Percentiles rank a stretch among this genome's conserved stretches.
Evolutionary conservation across 768 basidiomycete genomes (phyloP).

Genomic region (Tulasnella calospora): DNA sequence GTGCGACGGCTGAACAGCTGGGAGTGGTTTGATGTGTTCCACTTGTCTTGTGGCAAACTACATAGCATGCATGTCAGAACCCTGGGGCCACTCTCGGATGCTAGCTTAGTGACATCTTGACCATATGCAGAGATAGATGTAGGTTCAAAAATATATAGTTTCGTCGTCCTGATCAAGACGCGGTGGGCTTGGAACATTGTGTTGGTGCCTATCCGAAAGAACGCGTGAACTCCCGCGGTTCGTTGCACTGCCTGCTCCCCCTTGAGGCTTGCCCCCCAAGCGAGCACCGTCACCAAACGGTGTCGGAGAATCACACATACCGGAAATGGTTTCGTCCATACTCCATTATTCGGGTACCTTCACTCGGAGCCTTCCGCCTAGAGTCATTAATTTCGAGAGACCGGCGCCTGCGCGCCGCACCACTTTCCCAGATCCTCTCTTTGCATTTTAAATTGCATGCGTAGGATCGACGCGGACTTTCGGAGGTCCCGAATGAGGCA

Average conservation of each 20-base stretch:
- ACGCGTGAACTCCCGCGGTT: neutral
- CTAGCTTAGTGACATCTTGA: constrained; percentile 14
- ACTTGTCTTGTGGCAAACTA: no score
- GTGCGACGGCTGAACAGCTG: no score
- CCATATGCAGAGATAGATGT: constrained; percentile 7
- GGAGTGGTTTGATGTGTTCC: no score
- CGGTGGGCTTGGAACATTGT: neutral
- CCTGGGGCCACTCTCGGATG: neutral
- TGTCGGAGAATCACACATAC: neutral
- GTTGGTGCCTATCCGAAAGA: neutral
- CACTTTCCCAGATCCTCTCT: neutral
- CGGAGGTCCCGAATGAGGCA: neutral
- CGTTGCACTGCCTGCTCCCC: neutral
- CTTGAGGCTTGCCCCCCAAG: neutral
- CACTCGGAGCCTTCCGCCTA: no score
- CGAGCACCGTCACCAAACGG: neutral
- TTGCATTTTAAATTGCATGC: no score
- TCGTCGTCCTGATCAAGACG: neutral
- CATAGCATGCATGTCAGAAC: no score
- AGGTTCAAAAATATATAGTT: neutral
- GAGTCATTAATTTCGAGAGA: neutral
- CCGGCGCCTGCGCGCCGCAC: neutral
- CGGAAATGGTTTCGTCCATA: neutral
- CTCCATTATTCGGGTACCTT: neutral
- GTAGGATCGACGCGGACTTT: no score